A percentile compares a stretch with the other conserved stretches of the same genome.
Evolutionary conservation across 306 rosid genomes (phyloP).

Genomic region (Cucumis cinereus): DNA sequence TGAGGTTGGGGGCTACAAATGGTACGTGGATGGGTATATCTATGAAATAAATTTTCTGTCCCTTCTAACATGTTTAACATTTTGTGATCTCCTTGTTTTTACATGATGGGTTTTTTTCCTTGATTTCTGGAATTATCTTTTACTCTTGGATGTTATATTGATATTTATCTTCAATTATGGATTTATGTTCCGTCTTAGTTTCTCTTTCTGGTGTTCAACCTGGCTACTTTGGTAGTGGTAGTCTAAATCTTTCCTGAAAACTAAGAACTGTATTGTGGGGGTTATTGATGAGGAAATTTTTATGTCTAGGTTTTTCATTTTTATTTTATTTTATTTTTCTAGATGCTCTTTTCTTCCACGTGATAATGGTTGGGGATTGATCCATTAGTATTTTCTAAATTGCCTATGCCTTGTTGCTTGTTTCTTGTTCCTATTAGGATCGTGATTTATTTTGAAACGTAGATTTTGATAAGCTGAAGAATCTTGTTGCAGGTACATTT

Average conservation of each 20-base stretch:
- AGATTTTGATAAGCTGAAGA: slow-evolving; percentile 4
- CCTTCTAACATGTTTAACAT: neutral
- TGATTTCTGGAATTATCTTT: neutral
- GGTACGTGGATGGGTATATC: slow-evolving; percentile 35
- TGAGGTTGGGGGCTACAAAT: slow-evolving; percentile 96
- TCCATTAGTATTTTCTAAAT: neutral
- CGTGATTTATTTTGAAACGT: neutral
- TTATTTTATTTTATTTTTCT: neutral
- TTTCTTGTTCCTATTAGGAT: neutral
- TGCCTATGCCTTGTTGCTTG: neutral
- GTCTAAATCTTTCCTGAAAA: neutral
- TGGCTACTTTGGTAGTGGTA: neutral
- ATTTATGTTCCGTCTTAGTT: neutral
- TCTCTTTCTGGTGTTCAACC: neutral
- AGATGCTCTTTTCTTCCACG: neutral
- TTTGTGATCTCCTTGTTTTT: neutral
- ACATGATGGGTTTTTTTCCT: neutral
- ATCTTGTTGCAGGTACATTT: slow-evolving; percentile 70
- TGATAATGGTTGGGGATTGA: neutral
- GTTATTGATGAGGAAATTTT: neutral
- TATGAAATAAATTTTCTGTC: neutral
- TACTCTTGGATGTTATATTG: neutral
- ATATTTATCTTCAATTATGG: neutral
- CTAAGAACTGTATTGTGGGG: neutral
- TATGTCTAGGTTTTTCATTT: neutral